phyloP scores from a whole-genome alignment of 768 basidiomycete genomes.

The Lactifluus subvellereus region DNA sequence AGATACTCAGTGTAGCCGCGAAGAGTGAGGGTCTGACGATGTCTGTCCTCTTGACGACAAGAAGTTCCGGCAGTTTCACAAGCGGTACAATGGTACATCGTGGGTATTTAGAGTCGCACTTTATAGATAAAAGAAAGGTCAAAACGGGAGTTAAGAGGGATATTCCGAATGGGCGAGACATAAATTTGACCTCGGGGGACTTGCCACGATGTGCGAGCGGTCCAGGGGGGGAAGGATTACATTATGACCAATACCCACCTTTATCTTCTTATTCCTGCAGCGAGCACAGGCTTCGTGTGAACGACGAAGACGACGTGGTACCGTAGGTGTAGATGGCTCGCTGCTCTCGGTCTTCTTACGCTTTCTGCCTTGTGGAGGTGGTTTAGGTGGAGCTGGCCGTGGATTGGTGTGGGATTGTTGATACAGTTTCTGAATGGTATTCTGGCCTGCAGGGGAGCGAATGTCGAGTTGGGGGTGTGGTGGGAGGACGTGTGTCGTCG shows the following conservation, averaged over 20 bases:
- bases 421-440: constrained; percentile 60
- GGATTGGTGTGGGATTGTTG: constrained; percentile 40
- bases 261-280: too few species aligned
- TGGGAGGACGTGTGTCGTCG: constrained; percentile 30
- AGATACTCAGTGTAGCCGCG: constrained; percentile 78
- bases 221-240: constrained; percentile 21
- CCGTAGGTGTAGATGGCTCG: constrained; percentile 49
- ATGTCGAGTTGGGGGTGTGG: constrained; percentile 41
- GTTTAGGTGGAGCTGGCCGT: constrained; percentile 35
- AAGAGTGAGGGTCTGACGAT: constrained; percentile 80
- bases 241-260: constrained; percentile 54
- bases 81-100: constrained; percentile 78
- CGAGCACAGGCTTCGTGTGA: constrained; percentile 90
- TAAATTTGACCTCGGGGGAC: too few species aligned
- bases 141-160: constrained; percentile 21
- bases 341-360: constrained; percentile 59
- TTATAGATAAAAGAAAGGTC: constrained; percentile 23
- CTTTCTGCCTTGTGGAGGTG: constrained; percentile 36
- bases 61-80: constrained; percentile 73
- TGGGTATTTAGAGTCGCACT: constrained; percentile 91
- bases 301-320: constrained; percentile 75
- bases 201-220: too few species aligned
- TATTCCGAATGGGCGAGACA: too few species aligned
- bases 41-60: constrained; percentile 85
- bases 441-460: constrained; percentile 48